Conservation (phyloP, 148 eudicot species). For the Polygonum aviculare region DNA sequence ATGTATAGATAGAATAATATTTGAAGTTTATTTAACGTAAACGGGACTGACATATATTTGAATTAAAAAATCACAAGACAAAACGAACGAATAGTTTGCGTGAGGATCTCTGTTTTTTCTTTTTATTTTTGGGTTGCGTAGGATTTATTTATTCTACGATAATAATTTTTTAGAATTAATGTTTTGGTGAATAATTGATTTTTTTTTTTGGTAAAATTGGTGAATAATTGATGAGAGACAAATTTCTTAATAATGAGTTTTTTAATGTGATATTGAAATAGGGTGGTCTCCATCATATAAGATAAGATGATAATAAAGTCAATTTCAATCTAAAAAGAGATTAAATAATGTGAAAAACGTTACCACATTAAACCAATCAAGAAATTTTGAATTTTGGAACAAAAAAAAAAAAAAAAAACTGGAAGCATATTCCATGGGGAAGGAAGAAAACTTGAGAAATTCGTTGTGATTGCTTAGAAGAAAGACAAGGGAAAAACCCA, state of each 20-base stretch:
- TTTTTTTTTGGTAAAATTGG: too few species aligned
- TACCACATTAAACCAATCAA: too few species aligned
- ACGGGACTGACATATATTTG: not conserved
- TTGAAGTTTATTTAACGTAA: not conserved
- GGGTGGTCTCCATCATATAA: not conserved
- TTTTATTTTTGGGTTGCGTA: not conserved
- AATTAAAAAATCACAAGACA: not conserved
- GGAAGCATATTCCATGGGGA: not conserved
- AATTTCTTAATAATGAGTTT: not conserved
- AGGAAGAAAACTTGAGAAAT: not conserved
- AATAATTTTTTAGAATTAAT: too few species aligned
- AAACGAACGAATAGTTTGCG: not conserved
- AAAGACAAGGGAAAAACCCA: not conserved
- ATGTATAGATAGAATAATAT: not conserved
- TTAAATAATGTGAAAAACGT: not conserved
- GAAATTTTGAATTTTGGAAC: not conserved
- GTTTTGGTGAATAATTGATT: too few species aligned
- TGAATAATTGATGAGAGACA: not conserved
- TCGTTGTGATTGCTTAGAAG: not conserved
- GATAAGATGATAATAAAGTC: not conserved
- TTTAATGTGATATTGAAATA: not conserved
- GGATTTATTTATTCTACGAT: not conserved
- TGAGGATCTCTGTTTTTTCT: conserved; percentile 3
- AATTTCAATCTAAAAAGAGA: not conserved
- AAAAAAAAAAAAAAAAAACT: not conserved